Evolutionary conservation across 176 grass and related monocot genomes (phyloP).

Genomic region (Musa troglodytarum): DNA sequence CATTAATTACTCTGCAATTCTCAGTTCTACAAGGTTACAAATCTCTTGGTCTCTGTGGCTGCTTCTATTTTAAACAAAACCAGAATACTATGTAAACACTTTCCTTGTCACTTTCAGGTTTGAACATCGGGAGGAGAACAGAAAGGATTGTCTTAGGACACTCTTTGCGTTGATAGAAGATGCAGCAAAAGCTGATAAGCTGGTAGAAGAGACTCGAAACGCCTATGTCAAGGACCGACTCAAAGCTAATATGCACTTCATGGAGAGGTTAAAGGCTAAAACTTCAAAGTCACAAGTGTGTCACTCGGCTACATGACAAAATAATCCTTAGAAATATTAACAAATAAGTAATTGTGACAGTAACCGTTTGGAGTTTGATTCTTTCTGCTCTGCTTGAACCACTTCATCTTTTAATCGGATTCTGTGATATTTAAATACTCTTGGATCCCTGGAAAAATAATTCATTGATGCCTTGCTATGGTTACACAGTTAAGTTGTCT

Average conservation of each 20-base stretch:
- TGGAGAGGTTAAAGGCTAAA: conserved; percentile 73
- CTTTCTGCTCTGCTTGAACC: not conserved
- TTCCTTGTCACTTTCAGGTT: conserved; percentile 29
- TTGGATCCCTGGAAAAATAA: not conserved
- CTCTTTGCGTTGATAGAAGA: conserved; percentile 56
- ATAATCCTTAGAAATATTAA: not conserved
- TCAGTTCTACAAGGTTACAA: too few relatives aligned
- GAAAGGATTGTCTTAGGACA: conserved; percentile 95
- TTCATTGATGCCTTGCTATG: not conserved
- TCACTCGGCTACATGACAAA: conserved; percentile 15
- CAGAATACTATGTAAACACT: not conserved
- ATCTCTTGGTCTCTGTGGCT: too few relatives aligned
- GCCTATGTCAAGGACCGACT: conserved; percentile 61
- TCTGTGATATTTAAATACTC: not conserved
- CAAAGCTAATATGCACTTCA: conserved; percentile 62
- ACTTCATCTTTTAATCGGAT: not conserved
- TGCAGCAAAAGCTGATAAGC: conserved; percentile 60
- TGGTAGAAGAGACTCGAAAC: conserved; percentile 52
- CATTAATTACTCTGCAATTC: too few relatives aligned
- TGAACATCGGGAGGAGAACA: conserved; percentile 86
- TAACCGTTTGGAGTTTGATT: not conserved
- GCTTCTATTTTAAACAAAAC: not conserved
- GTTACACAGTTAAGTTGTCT: not conserved
- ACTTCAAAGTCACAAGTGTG: conserved; percentile 37
- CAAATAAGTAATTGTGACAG: not conserved